These are phyloP conservation scores for Fomes fomentarius DNA, from an alignment of 1,284 basidiomycete genomes.

Conservation along the genomic window DNA sequence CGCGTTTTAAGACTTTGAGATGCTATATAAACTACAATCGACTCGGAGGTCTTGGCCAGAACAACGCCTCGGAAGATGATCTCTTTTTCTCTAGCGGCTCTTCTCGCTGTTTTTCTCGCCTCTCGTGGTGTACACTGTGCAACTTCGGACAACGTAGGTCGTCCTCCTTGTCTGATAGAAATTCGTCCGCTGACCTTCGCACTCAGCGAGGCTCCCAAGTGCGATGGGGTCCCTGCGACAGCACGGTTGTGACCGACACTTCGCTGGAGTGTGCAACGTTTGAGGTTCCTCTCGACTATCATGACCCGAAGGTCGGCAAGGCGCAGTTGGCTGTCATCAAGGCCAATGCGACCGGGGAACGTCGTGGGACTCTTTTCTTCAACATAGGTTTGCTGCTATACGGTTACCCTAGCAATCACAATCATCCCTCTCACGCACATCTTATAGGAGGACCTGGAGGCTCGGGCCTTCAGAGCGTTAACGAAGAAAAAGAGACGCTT, in stretches of 20 bases:
- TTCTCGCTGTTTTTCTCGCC: not conserved
- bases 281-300: slow-evolving; percentile 16
- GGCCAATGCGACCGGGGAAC: slow-evolving; percentile 6
- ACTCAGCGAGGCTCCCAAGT: not conserved
- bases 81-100: not conserved
- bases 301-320: slow-evolving; percentile 4
- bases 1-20: too few relatives aligned
- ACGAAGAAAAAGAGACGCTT: not conserved
- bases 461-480: not conserved
- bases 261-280: slow-evolving; percentile 5
- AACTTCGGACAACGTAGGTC: not conserved
- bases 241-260: not conserved
- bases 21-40: not conserved
- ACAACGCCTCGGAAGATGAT: not conserved
- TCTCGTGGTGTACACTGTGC: too few relatives aligned
- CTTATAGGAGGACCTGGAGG: slow-evolving; percentile 6
- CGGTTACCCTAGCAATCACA: too few relatives aligned
- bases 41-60: not conserved
- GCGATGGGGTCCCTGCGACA: slow-evolving; percentile 4
- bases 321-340: slow-evolving; percentile 9
- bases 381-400: slow-evolving; percentile 3
- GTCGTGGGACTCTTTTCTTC: slow-evolving; percentile 3
- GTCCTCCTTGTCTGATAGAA: too few relatives aligned
- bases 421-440: not conserved
- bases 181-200: not conserved